These are phyloP conservation scores for Tolypocladium pustulatum DNA, from an alignment of 2,329 filamentous ascomycete species.

Conservation along the genomic window DNA sequence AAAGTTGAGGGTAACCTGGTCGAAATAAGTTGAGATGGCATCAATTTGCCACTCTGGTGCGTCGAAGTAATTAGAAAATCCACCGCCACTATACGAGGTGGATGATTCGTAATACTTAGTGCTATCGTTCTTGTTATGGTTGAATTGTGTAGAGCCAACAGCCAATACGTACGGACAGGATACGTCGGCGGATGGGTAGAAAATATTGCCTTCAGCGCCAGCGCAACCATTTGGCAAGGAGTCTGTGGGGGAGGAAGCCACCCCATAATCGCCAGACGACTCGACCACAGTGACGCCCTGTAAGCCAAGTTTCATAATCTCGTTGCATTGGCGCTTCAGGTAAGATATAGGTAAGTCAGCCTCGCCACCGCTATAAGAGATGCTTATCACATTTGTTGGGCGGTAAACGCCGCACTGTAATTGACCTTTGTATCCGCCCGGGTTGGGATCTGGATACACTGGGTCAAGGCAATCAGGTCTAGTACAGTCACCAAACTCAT, in stretches of 20 bases:
- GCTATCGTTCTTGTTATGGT: conserved; percentile 28
- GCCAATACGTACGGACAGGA: conserved; percentile 34
- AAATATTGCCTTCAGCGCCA: conserved; percentile 4
- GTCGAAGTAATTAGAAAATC: conserved; percentile 22
- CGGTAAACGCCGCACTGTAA: conserved; percentile 11
- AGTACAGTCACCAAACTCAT: conserved; percentile 31
- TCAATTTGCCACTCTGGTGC: conserved; percentile 16
- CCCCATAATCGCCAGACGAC: conserved; percentile 29
- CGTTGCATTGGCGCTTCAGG: conserved; percentile 29
- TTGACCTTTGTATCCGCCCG: background rate
- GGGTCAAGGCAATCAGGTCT: conserved; percentile 33
- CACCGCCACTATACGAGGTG: conserved; percentile 5
- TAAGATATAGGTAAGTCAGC: conserved; percentile 32
- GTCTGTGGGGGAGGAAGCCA: conserved; percentile 2
- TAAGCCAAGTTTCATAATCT: conserved; percentile 35
- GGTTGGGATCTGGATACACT: conserved; percentile 35
- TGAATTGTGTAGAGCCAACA: conserved; percentile 38
- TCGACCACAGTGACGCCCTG: conserved; percentile 29
- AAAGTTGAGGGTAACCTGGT: background rate
- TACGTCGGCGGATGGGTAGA: conserved; percentile 25
- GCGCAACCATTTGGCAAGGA: conserved; percentile 2
- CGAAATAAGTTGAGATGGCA: conserved; percentile 19
- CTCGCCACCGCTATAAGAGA: conserved; percentile 23
- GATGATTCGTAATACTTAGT: conserved; percentile 14
- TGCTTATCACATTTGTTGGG: conserved; percentile 25